These are phyloP conservation scores for Alternaria hordeiaustralica DNA, from an alignment of 2,329 filamentous ascomycete species.

Conservation along the genomic window DNA sequence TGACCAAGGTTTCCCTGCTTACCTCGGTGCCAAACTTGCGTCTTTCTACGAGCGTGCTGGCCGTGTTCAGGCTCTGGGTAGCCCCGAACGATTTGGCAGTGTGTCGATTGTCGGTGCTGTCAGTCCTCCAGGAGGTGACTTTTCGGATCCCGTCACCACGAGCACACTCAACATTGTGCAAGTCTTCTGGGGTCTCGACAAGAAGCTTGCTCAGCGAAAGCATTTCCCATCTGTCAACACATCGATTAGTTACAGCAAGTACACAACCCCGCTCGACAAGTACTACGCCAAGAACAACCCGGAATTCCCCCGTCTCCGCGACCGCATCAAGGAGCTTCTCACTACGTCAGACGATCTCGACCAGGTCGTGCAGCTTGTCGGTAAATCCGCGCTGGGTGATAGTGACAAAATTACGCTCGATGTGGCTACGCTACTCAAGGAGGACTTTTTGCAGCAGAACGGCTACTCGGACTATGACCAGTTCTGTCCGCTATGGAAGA, in stretches of 20 bases:
- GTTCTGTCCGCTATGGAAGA: conserved; percentile 99
- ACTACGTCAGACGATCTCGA: conserved; percentile 96
- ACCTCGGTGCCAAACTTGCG: conserved; percentile 93
- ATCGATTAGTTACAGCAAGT: conserved; percentile 93
- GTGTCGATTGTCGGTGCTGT: conserved; percentile 98
- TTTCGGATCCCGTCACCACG: conserved; percentile 95
- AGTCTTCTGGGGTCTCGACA: conserved; percentile 99
- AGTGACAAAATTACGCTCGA: conserved; percentile 98
- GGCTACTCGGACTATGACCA: conserved; percentile 99
- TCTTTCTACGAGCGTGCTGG: conserved; percentile 99
- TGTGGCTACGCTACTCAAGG: conserved; percentile 89
- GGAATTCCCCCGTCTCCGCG: conserved; percentile 90
- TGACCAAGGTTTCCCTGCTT: conserved; percentile 98
- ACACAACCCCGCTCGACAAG: conserved; percentile 84
- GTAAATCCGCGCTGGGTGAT: conserved; percentile 95
- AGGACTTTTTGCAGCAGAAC: conserved; percentile 99
- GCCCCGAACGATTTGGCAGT: conserved; percentile 85
- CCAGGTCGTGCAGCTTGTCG: conserved; percentile 97
- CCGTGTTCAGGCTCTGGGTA: conserved; percentile 82
- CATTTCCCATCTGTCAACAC: conserved; percentile 99
- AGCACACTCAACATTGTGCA: conserved; percentile 96
- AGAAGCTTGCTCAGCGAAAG: conserved; percentile 98
- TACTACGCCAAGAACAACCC: conserved; percentile 94
- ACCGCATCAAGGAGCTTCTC: conserved; percentile 91
- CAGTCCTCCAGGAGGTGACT: conserved; percentile 97